Base-by-base conservation (phyloP, 2,329 filamentous ascomycete species). In the Trichothecium roseum region DNA sequence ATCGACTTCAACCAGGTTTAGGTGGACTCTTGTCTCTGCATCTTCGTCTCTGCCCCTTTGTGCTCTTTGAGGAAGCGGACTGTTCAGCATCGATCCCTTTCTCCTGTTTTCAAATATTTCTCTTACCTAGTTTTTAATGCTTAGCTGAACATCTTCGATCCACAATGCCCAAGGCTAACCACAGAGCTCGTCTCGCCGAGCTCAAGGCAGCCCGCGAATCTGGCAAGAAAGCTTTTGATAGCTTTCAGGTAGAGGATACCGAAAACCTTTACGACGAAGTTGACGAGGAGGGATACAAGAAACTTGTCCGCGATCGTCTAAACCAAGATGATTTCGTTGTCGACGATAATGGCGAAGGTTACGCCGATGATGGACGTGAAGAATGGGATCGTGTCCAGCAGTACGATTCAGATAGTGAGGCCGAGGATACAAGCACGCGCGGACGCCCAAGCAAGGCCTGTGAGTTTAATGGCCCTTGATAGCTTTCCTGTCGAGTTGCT, bases 321-420 rank as follows among this genome's bases (percentile, higher is more conserved):
- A 84, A 96, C 53, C 72, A 94, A 51, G 91, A 98, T 50, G 91
- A 98, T 62, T 98, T 98, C 52, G 89, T 98, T 35, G 88, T 98
- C 40, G 91, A 96, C 64, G 91, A 98, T 63, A 94, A 95, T 64
- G 89, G 89, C 52, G 86, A 89, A 55, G 89, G 91, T 27, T 98
- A 98, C 52, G 89, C 86, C 45, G 89, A 96, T 55, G 91, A 96
- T 53, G 91, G 91, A 41, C 81, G 91, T 37, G 88, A 94, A 61
- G 91, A 96, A 49, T 89, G 89, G 88, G 79, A 89, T 59, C 75
- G 82, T 48, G 71, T 81, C 44, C 69, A 69, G 40, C 68, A 72
- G 43, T 75, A 81, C 55, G 72, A 81, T 42, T 83, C 79, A 26
- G 86, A 91, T 41, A 88, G 78, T 42, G 85, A 93, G 29, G 49